A percentile compares a stretch with the other conserved stretches of the same genome.
Evolutionary conservation across 306 rosid genomes (phyloP).

Genomic region (Vigna reflexopilosa): DNA sequence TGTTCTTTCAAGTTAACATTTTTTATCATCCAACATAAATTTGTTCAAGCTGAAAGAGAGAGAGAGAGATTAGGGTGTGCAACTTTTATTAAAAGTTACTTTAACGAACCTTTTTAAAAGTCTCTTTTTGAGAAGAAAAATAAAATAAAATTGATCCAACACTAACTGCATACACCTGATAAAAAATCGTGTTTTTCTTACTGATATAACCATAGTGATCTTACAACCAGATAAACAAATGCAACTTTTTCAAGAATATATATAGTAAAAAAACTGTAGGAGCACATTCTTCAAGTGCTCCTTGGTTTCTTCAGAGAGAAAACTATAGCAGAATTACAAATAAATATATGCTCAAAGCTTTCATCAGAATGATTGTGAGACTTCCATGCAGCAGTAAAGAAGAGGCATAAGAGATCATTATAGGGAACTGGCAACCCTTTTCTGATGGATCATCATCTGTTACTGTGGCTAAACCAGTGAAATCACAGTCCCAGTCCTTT

Average conservation of each 20-base stretch:
- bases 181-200: background rate
- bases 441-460: slow-evolving; percentile 75
- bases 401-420: slow-evolving; percentile 64
- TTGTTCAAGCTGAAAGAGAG: background rate
- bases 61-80: background rate
- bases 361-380: slow-evolving; percentile 9
- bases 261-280: slow-evolving; percentile 20
- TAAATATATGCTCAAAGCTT: slow-evolving; percentile 45
- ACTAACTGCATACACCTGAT: background rate
- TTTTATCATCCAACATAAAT: background rate
- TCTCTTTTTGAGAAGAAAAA: background rate
- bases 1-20: too few relatives aligned
- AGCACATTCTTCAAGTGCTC: slow-evolving; percentile 16
- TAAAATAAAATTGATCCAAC: background rate
- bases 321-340: slow-evolving; percentile 49
- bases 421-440: slow-evolving; percentile 68
- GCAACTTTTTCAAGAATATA: background rate
- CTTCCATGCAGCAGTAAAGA: slow-evolving; percentile 46
- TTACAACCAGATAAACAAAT: background rate
- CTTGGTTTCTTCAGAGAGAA: slow-evolving; percentile 4
- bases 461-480: slow-evolving; percentile 67
- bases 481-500: slow-evolving; percentile 68
- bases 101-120: background rate
- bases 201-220: background rate
- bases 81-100: background rate